Base-by-base conservation (phyloP, 1,284 basidiomycete genomes). In the Anthracocystis setariae region DNA sequence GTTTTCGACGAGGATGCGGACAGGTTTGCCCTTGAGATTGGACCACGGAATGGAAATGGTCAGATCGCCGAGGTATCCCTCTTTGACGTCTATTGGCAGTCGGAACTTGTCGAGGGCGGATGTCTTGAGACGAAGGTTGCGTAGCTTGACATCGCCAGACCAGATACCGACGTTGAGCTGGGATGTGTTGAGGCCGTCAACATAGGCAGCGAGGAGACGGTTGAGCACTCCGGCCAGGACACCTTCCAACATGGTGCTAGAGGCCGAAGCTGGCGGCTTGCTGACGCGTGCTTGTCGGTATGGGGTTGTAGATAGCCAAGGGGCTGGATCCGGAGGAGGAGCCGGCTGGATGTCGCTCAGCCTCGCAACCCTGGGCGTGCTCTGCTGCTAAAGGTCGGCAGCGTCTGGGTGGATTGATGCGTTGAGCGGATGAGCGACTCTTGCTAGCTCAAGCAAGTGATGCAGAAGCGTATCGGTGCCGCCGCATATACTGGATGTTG, bases 81-180 rank as follows among this genome's bases (percentile, higher is more conserved):
- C 93, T 20, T 93, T 86, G 27, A 99, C 94, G 85, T 98, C 94
- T 4, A 99, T 90, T 0, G 97, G 97, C 18, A 99, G 86, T 57
- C 93, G 88, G 82, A 98, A 96, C 83, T 97, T 94, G 85, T 99
- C 96, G 59, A 99, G 86, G 0, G 93, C 93, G 42, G 92, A 92
- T 84, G 91, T 94, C 86, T 97, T 98, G 75, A 99, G 87, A 47
- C 90, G 90, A 46, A 98, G 85, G 76, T 80, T 81, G 45, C 88
- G 87, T 46, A 97, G 86, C 29, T 91, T 91, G 55, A 96, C 85
- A 84, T 93, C 90, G 89, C 94, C 95, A 86, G 92, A 91, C 78
- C 90, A 92, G 73, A 98, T 92, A 27, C 94, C 94, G 85, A 96
- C 91, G 79, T 94, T 94, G 47, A 98, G 90, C 84, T 96, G 93